Base-by-base conservation (phyloP, 2,329 filamentous ascomycete species). In the Sporothrix phasma region DNA sequence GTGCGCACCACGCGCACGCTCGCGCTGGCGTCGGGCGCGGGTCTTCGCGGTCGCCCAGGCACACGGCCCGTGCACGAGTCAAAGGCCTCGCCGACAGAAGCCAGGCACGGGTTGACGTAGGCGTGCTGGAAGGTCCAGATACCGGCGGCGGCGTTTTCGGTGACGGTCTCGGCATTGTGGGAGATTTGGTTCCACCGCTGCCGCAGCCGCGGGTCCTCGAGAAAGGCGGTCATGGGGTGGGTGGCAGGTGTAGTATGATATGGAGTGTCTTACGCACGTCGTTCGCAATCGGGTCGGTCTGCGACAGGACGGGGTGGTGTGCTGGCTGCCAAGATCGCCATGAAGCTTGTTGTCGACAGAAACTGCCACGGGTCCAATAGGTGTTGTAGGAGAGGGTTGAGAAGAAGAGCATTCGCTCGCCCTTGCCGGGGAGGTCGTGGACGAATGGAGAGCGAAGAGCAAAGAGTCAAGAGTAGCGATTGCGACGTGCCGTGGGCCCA, bases 121-220 rank as follows among this genome's bases (percentile, higher is more conserved):
- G 85, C 81, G 73, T 96, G 90, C 64, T 90, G 87, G 72, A 97
- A 94, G 66, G 87, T 86, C 83, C 92, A 97, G 71, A 97, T 88
- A 64, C 88, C 88, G 56, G 90, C 91, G 66, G 94, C 92, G n/a
- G 93, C 92, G 64, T 90, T 88, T 74, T 96, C 91, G 66, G 93
- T 96, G 60, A 89, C 92, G 39, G 88, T 83, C 75, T 96, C 92
- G 74, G 94, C 85, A 71, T 93, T 95, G 69, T 94, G 88, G 4
- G 89, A 87, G 51, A 70, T 88, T 73, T 94, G 90, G 74, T 97
- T 95, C 84, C 96, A 90, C 70, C 90, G 91, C 76, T 96, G 92
- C 69, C 92, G 90, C 75, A 96, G 86, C 71, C 92, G 89, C 66
- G 92, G 92, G 76, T 97, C 92, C 72, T 88, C 84, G 68, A 88